A percentile compares a stretch with the other conserved stretches of the same genome.
These are phyloP conservation scores for Cucumis melo DNA, from an alignment of 306 rosid genomes.

Conservation along the genomic window DNA sequence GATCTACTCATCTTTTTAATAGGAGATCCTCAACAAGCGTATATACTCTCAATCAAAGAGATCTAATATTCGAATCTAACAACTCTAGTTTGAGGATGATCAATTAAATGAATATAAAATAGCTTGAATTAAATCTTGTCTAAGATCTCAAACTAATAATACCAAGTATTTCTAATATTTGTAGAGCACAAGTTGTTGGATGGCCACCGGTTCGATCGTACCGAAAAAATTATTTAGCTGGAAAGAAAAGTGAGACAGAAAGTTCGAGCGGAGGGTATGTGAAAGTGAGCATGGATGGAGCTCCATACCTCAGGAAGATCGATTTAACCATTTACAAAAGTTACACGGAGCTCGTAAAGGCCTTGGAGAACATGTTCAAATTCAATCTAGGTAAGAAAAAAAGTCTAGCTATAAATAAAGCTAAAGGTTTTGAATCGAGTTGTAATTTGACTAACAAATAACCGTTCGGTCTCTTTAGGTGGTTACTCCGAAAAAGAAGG, in stretches of 20 bases:
- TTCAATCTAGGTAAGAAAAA: slow-evolving; percentile 46
- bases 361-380: slow-evolving; percentile 57
- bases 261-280: slow-evolving; percentile 32
- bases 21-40: too few species aligned
- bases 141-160: too few species aligned
- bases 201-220: slow-evolving; percentile 84
- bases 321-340: slow-evolving; percentile 52
- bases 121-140: too few species aligned
- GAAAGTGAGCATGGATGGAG: slow-evolving; percentile 87
- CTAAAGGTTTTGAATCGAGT: background rate
- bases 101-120: too few species aligned
- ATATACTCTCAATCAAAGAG: too few species aligned
- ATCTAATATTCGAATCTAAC: too few species aligned
- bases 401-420: background rate
- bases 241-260: slow-evolving; percentile 27
- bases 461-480: slow-evolving; percentile 12
- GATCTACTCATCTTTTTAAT: too few species aligned
- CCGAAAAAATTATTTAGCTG: slow-evolving; percentile 42
- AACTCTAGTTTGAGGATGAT: too few species aligned
- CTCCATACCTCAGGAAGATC: slow-evolving; percentile 74
- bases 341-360: slow-evolving; percentile 55
- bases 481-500: slow-evolving; percentile 37
- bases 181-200: slow-evolving; percentile 79
- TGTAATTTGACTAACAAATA: background rate
- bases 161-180: background rate